Evolutionary conservation across 345 rosid species (phyloP).

Genomic region (Sapria himalayana): DNA sequence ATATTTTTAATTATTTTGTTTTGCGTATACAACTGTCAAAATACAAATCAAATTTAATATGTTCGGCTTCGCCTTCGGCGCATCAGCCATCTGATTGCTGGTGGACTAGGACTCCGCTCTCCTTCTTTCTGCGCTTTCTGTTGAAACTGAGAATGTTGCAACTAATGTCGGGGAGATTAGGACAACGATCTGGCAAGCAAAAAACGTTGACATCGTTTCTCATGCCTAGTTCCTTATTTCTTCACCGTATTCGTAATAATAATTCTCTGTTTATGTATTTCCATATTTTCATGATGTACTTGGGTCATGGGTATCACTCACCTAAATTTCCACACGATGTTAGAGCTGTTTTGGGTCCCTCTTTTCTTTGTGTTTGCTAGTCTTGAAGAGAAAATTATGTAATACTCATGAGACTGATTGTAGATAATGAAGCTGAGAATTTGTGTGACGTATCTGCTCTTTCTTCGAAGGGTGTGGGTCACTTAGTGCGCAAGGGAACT

Average conservation of each 20-base stretch:
- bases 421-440: constrained; percentile 43
- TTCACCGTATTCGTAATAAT: not conserved
- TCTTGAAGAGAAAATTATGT: constrained; percentile 32
- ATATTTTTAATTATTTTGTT: too few species aligned
- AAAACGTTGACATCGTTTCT: constrained; percentile 23
- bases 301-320: not conserved
- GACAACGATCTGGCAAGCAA: constrained; percentile 28
- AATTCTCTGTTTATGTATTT: constrained; percentile 1
- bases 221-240: constrained; percentile 1
- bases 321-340: constrained; percentile 1
- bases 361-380: constrained; percentile 15
- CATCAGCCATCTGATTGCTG: too few species aligned
- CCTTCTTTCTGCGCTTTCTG: constrained; percentile 2
- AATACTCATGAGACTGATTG: constrained; percentile 26
- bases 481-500: constrained; percentile 90
- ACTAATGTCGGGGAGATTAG: constrained; percentile 40
- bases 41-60: too few species aligned
- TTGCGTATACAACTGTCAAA: too few species aligned
- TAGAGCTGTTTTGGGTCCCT: not conserved
- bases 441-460: constrained; percentile 46
- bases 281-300: not conserved
- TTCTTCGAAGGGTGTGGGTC: constrained; percentile 43
- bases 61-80: too few species aligned
- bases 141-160: constrained; percentile 30
- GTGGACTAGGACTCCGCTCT: too few species aligned